Evolutionary conservation across 2,329 filamentous ascomycete species (phyloP).

Genomic region (Zymoseptoria pseudotritici): DNA sequence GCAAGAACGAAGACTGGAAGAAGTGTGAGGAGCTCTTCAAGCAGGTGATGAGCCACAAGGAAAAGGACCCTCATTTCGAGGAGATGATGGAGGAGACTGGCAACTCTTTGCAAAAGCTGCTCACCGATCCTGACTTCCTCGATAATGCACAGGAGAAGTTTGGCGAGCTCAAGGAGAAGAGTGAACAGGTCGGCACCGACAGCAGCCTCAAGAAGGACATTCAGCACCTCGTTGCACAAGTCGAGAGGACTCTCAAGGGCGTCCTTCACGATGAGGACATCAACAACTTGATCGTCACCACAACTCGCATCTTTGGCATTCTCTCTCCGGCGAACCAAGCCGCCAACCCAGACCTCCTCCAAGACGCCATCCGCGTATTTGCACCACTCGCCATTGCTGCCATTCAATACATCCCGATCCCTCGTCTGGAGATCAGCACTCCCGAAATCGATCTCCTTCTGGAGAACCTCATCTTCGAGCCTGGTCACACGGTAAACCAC

Average conservation of each 20-base stretch:
- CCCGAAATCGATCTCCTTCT: slow-evolving; percentile 78
- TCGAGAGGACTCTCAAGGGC: slow-evolving; percentile 59
- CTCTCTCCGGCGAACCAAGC: slow-evolving; percentile 59
- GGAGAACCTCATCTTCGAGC: slow-evolving; percentile 86
- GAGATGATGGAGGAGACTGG: slow-evolving; percentile 65
- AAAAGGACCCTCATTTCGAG: slow-evolving; percentile 77
- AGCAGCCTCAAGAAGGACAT: slow-evolving; percentile 66
- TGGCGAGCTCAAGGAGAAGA: slow-evolving; percentile 50
- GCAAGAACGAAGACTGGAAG: slow-evolving; percentile 67
- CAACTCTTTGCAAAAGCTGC: slow-evolving; percentile 66
- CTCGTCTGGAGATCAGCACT: slow-evolving; percentile 76
- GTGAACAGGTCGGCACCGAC: slow-evolving; percentile 52
- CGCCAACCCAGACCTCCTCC: slow-evolving; percentile 63
- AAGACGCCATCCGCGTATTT: slow-evolving; percentile 72
- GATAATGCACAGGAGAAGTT: slow-evolving; percentile 64
- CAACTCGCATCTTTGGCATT: slow-evolving; percentile 58
- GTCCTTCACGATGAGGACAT: slow-evolving; percentile 67
- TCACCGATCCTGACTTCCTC: slow-evolving; percentile 82
- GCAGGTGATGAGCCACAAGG: slow-evolving; percentile 63
- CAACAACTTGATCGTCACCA: slow-evolving; percentile 59
- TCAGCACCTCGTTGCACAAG: slow-evolving; percentile 61
- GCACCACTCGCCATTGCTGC: slow-evolving; percentile 68
- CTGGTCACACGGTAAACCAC: slow-evolving; percentile 72
- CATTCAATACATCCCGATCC: slow-evolving; percentile 83
- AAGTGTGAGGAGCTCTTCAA: slow-evolving; percentile 61